Percentiles rank a stretch among this genome's conserved stretches.
These are phyloP conservation scores for Adansonia rubrostipa DNA, from an alignment of 441 rosid genomes.

Conservation along the genomic window DNA sequence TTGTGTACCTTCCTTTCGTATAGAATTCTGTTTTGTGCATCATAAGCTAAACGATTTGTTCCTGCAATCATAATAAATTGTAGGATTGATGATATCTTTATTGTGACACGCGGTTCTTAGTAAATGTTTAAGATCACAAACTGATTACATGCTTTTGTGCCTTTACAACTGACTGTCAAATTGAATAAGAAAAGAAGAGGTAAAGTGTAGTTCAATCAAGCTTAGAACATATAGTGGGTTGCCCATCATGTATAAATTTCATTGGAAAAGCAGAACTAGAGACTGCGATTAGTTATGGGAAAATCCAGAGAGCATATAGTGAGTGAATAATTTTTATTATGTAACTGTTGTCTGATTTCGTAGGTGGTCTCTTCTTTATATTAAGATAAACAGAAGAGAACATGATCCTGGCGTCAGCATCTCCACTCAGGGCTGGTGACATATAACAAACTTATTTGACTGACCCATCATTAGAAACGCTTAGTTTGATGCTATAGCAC, in stretches of 20 bases:
- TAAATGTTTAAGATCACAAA: neutral
- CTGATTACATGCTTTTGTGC: neutral
- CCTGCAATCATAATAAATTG: neutral
- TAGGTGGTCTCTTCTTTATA: constrained; percentile 1
- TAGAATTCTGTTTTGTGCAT: constrained; percentile 10
- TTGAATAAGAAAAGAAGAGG: neutral
- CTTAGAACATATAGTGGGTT: neutral
- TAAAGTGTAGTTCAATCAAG: constrained; percentile 10
- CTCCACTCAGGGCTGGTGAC: neutral
- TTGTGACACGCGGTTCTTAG: neutral
- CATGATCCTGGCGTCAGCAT: neutral
- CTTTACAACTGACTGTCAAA: constrained; percentile 1
- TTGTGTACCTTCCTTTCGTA: neutral
- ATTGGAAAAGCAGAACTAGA: neutral
- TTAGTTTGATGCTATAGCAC: neutral
- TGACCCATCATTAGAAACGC: neutral
- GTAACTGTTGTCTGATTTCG: neutral
- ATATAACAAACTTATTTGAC: neutral
- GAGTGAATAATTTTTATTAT: neutral
- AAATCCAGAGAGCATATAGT: neutral
- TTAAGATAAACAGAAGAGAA: neutral
- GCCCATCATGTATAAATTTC: neutral
- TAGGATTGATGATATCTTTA: neutral
- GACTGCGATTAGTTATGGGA: neutral
- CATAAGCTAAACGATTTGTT: neutral